Conservation (phyloP, 495 filamentous ascomycete genomes). For the Bombardia bombarda region DNA sequence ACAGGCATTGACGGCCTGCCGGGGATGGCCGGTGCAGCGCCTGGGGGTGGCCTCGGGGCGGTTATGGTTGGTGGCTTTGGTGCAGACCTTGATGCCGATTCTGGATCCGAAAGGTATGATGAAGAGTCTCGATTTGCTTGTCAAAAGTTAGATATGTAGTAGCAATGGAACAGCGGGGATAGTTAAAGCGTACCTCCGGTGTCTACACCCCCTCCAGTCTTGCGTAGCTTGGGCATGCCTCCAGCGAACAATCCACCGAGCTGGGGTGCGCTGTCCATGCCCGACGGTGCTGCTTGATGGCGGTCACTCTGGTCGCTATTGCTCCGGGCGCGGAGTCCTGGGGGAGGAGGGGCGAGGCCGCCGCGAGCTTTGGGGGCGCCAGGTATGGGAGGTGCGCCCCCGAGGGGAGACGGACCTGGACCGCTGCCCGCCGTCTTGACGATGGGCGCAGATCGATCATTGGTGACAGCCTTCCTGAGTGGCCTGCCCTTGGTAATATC, state of each 20-base stretch:
- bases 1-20: slow-evolving; percentile 35
- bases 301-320: slow-evolving; percentile 63
- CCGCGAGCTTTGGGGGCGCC: slow-evolving; percentile 48
- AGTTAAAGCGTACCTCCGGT: slow-evolving; percentile 57
- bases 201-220: slow-evolving; percentile 75
- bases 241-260: slow-evolving; percentile 84
- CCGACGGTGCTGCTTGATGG: slow-evolving; percentile 27
- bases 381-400: slow-evolving; percentile 77
- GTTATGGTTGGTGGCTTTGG: slow-evolving; percentile 52
- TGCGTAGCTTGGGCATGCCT: slow-evolving; percentile 91
- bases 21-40: slow-evolving; percentile 51
- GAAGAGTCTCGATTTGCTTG: slow-evolving; percentile 63
- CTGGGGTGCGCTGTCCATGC: slow-evolving; percentile 61
- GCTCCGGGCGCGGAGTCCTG: slow-evolving; percentile 63
- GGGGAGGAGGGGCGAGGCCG: slow-evolving; percentile 71
- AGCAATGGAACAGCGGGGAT: not conserved
- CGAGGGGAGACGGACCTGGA: slow-evolving; percentile 42
- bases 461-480: slow-evolving; percentile 85
- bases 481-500: slow-evolving; percentile 79
- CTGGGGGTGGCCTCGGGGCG: slow-evolving; percentile 56
- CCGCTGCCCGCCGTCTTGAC: slow-evolving; percentile 48
- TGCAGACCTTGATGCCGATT: slow-evolving; percentile 47
- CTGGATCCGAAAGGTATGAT: slow-evolving; percentile 75
- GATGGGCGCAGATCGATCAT: slow-evolving; percentile 84
- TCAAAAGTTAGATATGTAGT: slow-evolving; percentile 17